Conservation (phyloP, 148 eudicot genomes). For the Chenopodium berlandieri region DNA sequence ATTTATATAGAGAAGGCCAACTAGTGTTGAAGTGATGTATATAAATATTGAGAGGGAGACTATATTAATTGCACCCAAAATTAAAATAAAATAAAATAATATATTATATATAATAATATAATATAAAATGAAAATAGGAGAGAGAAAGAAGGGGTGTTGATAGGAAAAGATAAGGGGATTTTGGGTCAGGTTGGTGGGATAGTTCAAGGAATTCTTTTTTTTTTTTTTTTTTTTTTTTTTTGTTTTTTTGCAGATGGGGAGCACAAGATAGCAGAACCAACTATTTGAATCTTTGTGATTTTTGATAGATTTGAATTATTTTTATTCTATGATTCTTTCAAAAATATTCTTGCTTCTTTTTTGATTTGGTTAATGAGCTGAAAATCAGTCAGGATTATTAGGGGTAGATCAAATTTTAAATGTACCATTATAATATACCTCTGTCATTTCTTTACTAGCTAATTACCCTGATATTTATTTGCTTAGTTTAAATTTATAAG, state of each 20-base stretch:
- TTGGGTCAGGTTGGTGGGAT: conserved; percentile 33
- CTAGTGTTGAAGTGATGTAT: neutral
- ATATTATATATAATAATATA: neutral
- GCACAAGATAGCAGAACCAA: conserved; percentile 11
- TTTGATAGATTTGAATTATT: neutral
- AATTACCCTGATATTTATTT: too few relatives aligned
- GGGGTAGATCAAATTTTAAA: neutral
- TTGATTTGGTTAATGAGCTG: neutral
- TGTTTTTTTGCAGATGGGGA: conserved; percentile 26
- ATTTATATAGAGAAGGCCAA: conserved; percentile 27
- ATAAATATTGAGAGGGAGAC: neutral
- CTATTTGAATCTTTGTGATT: conserved; percentile 13
- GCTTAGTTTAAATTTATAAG: too few relatives aligned
- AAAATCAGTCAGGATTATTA: neutral
- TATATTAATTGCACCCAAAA: too few relatives aligned
- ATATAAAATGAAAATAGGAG: neutral
- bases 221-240: neutral
- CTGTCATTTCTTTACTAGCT: too few relatives aligned
- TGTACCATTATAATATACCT: too few relatives aligned
- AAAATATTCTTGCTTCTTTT: neutral
- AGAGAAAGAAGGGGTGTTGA: conserved; percentile 15
- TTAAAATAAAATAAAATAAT: too few relatives aligned
- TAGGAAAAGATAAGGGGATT: conserved; percentile 27
- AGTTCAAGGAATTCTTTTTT: neutral
- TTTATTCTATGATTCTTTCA: neutral